Base-by-base conservation (phyloP, 1,284 basidiomycete genomes). In the Trametes sp. region DNA sequence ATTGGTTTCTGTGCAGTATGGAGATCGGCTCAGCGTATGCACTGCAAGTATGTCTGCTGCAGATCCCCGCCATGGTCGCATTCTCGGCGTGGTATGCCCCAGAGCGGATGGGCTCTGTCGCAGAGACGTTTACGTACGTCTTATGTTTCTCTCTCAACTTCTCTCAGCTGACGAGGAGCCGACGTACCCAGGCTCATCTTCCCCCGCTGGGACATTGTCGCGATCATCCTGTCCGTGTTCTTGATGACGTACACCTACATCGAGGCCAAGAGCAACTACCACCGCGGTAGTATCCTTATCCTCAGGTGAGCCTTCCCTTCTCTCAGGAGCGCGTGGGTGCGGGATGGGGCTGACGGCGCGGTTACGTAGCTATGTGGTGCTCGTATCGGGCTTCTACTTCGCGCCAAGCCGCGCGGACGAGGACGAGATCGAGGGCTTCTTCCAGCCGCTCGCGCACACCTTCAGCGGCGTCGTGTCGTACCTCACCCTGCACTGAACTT, bases 1-100 rank as follows among this genome's bases (percentile, higher is more conserved):
- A 67, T 50, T 14, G 4, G 29, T 4, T 4, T 19, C n/a, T 26
- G 38, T 61, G 19, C 66, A 98, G 95, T 78, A 98, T 99, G 95
- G 98, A 99, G 79, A 99, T 99, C 69, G 98, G 98, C 16, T 98
- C 96, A 0, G 98, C 98, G 1, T 99, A 99, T 76, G 98, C 97
- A 4, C 84, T 99, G 6, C 98, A 99, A 79, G 98, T 99, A 21
- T 99, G 98, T 76, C 82, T 99, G 59, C 86, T 99, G 24, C 98
- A 99, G 78, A 96, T 99, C 50, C 98, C 98, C 1, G 95, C 96
- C 2, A 98, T 99, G 96, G 96, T 99, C 14, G 96, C 94, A 0
- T 99, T 99, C 77, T 96, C 94, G 44, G 96, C 96, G 1, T 94
- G 94, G 86, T 98, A 97, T 76, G 88, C 89, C 67, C 90, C 94